A percentile compares a stretch with the other conserved stretches of the same genome.
Evolutionary conservation across 345 rosid genomes (phyloP).

Genomic region (Eucalyptus polybractea): DNA sequence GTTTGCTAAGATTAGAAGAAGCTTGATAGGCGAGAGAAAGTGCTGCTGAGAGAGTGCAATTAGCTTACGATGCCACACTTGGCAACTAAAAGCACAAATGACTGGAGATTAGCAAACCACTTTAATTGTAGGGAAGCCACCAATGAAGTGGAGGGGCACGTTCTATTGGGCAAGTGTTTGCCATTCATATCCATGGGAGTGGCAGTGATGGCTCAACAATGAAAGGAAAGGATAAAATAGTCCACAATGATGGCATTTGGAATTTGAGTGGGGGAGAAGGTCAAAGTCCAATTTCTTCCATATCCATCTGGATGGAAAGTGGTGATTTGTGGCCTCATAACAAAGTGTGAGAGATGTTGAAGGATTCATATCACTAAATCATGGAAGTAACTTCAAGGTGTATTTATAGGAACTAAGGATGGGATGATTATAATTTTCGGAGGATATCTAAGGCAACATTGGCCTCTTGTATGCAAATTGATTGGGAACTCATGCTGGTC

Average conservation of each 20-base stretch:
- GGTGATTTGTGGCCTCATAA: not conserved
- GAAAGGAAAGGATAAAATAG: not conserved
- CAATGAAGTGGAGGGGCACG: not conserved
- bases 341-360: not conserved
- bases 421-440: accelerated
- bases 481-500: not conserved
- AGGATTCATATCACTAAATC: not conserved
- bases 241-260: not conserved
- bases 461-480: not conserved
- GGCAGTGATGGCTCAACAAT: not conserved
- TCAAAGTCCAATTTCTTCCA: not conserved
- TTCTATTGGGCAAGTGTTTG: not conserved
- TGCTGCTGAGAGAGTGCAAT: not conserved
- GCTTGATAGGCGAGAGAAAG: not conserved
- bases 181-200: not conserved
- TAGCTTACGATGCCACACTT: not conserved
- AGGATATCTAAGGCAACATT: not conserved
- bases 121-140: not conserved
- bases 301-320: not conserved
- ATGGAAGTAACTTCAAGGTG: not conserved
- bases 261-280: not conserved
- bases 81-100: not conserved
- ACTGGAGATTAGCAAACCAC: not conserved
- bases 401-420: not conserved
- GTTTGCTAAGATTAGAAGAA: not conserved